Evolutionary conservation across 2,329 filamentous ascomycete species (phyloP).

Genomic region (Chlorencoelia australis): DNA sequence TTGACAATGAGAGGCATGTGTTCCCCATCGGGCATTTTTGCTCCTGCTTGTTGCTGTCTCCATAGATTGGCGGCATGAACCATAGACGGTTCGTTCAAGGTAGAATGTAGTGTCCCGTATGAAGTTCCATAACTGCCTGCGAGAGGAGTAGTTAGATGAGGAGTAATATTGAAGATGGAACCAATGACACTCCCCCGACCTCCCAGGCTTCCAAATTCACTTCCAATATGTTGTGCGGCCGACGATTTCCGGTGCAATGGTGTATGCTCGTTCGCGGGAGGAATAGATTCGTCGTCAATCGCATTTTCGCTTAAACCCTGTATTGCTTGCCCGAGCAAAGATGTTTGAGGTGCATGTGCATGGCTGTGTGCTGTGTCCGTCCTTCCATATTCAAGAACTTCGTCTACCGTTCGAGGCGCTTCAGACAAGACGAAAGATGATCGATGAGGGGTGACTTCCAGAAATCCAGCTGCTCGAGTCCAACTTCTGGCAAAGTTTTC

Average conservation of each 20-base stretch:
- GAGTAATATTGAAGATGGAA: conserved; percentile 48
- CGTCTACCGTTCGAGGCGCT: conserved; percentile 11
- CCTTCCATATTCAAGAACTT: conserved; percentile 19
- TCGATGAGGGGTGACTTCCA: conserved; percentile 73
- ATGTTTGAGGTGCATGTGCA: conserved; percentile 18
- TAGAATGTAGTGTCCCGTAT: conserved; percentile 42
- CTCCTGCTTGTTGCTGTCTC: conserved; percentile 37
- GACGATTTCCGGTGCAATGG: conserved; percentile 22
- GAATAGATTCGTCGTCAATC: conserved; percentile 19
- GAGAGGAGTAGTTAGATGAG: conserved; percentile 56
- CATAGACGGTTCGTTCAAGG: conserved; percentile 34
- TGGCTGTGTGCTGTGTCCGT: too few species aligned
- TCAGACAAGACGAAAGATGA: conserved; percentile 62
- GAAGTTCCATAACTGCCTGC: conserved; percentile 60
- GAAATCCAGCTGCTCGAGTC: conserved; percentile 82
- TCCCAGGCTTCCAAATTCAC: conserved; percentile 18
- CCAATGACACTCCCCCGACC: conserved; percentile 28
- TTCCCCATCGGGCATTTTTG: conserved; percentile 43
- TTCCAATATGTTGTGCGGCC: conserved; percentile 30
- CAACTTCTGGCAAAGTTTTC: conserved; percentile 88
- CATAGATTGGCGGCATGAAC: conserved; percentile 40
- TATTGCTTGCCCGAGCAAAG: conserved; percentile 43
- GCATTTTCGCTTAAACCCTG: conserved; percentile 30
- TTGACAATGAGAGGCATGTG: conserved; percentile 74
- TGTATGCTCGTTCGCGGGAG: conserved; percentile 7